These are phyloP conservation scores for Ramaria sp. DNA, from an alignment of 768 basidiomycete species.

Conservation along the genomic window DNA sequence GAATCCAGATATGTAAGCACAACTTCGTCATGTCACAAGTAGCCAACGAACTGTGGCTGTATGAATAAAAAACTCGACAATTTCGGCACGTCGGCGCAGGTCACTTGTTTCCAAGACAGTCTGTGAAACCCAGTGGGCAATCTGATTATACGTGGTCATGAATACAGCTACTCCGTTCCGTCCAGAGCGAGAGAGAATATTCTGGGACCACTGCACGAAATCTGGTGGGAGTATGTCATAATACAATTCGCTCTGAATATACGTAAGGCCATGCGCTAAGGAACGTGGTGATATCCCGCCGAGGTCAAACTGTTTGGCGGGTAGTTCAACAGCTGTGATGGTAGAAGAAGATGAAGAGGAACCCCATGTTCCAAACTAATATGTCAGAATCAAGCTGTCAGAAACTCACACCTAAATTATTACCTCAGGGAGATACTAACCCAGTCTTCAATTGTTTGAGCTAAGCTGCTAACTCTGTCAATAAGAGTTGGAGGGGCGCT, in stretches of 20 bases:
- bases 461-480: background rate
- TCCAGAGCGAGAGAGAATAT: background rate
- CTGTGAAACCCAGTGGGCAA: background rate
- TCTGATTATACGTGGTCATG: background rate
- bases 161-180: background rate
- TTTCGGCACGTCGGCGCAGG: background rate
- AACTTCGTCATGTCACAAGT: background rate
- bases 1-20: background rate
- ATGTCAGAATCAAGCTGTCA: background rate
- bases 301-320: background rate
- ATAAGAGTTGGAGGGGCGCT: background rate
- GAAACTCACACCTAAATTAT: background rate
- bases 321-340: background rate
- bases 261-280: background rate
- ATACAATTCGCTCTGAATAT: background rate
- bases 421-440: background rate
- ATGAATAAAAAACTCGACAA: slow-evolving; percentile 2
- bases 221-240: background rate
- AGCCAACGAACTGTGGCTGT: background rate
- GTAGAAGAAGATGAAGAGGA: background rate
- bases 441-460: background rate
- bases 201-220: background rate
- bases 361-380: background rate
- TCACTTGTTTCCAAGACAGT: background rate
- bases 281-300: background rate